Evolutionary conservation across 192 early-diverging fungal species (phyloP).

Genomic region (Backusella macrospora): DNA sequence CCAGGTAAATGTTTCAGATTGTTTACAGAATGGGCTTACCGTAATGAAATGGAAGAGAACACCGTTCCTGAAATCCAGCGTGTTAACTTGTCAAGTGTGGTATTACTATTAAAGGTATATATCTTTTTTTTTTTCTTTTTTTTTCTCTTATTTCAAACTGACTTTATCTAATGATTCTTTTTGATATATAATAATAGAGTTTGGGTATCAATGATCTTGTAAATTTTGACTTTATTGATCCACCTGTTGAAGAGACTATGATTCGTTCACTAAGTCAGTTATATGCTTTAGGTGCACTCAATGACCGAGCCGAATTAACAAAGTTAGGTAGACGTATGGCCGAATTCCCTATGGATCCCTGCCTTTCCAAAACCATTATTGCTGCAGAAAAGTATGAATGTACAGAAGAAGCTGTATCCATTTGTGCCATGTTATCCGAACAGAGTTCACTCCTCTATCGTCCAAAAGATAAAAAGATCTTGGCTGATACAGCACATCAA

Average conservation of each 20-base stretch:
- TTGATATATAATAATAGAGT: constrained; percentile 45
- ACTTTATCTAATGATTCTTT: neutral
- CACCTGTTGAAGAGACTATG: constrained; percentile 90
- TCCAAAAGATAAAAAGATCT: constrained; percentile 90
- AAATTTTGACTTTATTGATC: constrained; percentile 99
- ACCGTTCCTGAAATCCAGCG: constrained; percentile 97
- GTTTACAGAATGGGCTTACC: constrained; percentile 90
- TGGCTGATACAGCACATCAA: constrained; percentile 92
- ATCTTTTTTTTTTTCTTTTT: no score
- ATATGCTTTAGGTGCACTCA: constrained; percentile 90
- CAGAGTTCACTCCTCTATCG: constrained; percentile 79
- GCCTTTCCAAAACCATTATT: constrained; percentile 90
- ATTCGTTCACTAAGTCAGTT: constrained; percentile 91
- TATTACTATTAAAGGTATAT: constrained; percentile 81
- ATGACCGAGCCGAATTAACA: constrained; percentile 91
- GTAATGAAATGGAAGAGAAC: constrained; percentile 94
- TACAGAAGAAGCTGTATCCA: constrained; percentile 90
- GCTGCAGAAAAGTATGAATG: constrained; percentile 92
- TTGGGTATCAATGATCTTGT: constrained; percentile 97
- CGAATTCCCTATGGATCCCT: constrained; percentile 97
- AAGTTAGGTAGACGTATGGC: constrained; percentile 97
- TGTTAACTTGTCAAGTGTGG: constrained; percentile 89
- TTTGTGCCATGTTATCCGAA: constrained; percentile 92
- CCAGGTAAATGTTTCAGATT: constrained; percentile 98
- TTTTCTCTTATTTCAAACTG: neutral